A percentile compares a stretch with the other conserved stretches of the same genome.
Conservation (phyloP, 2,329 filamentous ascomycete genomes). For the Fusarium penzigii region DNA sequence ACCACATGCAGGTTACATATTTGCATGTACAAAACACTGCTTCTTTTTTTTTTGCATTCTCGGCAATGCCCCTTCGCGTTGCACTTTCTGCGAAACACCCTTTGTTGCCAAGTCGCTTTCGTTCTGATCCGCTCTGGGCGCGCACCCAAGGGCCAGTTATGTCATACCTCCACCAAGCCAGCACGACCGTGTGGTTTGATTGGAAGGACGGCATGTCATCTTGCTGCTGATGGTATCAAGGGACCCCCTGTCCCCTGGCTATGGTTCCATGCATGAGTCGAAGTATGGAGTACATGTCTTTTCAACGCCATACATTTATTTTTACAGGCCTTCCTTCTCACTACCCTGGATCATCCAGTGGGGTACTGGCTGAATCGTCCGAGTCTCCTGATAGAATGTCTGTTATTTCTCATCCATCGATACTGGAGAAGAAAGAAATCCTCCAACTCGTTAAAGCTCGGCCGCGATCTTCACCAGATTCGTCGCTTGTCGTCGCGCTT, state of each 20-base stretch:
- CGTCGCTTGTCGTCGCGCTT: slow-evolving; percentile 5
- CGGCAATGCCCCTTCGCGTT: slow-evolving; percentile 12
- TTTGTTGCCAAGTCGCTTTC: slow-evolving; percentile 10
- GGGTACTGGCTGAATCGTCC: slow-evolving; percentile 2
- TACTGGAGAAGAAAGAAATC: slow-evolving; percentile 3
- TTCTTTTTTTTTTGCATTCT: not conserved
- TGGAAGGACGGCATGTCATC: slow-evolving; percentile 33
- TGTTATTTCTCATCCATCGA: not conserved
- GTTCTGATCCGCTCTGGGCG: slow-evolving; percentile 12
- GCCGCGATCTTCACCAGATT: slow-evolving; percentile 26
- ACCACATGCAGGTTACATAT: too few relatives aligned
- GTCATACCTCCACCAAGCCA: slow-evolving; percentile 30
- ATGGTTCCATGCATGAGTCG: slow-evolving; percentile 16
- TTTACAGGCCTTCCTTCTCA: not conserved
- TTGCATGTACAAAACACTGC: too few relatives aligned
- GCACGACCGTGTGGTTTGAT: slow-evolving; percentile 21
- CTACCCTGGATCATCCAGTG: slow-evolving; percentile 18
- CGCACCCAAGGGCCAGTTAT: slow-evolving; percentile 21
- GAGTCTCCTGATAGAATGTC: not conserved
- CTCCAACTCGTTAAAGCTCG: slow-evolving; percentile 14
- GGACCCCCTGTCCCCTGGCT: slow-evolving; percentile 22
- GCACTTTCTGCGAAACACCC: slow-evolving; percentile 14
- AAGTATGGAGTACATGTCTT: slow-evolving; percentile 21
- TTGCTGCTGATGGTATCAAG: slow-evolving; percentile 26
- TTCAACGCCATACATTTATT: not conserved